These are phyloP conservation scores for Venustampulla echinocandica DNA, from an alignment of 495 filamentous ascomycete species.

Conservation along the genomic window DNA sequence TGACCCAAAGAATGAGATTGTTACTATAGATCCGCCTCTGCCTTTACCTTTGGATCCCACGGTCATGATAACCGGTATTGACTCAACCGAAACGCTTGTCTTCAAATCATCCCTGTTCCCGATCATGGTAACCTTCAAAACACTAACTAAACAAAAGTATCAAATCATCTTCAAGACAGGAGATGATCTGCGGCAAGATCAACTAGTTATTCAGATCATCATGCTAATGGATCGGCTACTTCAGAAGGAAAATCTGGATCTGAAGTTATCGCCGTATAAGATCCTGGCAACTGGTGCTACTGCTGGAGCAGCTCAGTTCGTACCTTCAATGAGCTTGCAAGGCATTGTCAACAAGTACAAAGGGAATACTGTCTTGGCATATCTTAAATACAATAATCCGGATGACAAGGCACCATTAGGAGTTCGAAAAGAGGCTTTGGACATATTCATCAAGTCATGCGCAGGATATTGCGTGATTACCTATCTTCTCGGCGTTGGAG, in stretches of 20 bases:
- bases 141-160: slow-evolving; percentile 64
- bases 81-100: slow-evolving; percentile 78
- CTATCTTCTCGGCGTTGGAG: slow-evolving; percentile 95
- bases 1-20: slow-evolving; percentile 82
- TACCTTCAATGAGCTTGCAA: slow-evolving; percentile 76
- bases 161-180: slow-evolving; percentile 95
- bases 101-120: slow-evolving; percentile 93
- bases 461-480: slow-evolving; percentile 99
- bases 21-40: slow-evolving; percentile 74
- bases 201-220: slow-evolving; percentile 97
- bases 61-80: slow-evolving; percentile 65
- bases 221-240: slow-evolving; percentile 95
- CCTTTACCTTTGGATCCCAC: slow-evolving; percentile 85
- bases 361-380: slow-evolving; percentile 63
- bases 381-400: slow-evolving; percentile 83
- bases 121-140: slow-evolving; percentile 85
- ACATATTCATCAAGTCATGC: slow-evolving; percentile 92
- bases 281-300: slow-evolving; percentile 87
- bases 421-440: slow-evolving; percentile 85
- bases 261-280: slow-evolving; percentile 91
- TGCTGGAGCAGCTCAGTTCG: slow-evolving; percentile 86
- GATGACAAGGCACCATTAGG: slow-evolving; percentile 75
- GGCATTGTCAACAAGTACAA: slow-evolving; percentile 73
- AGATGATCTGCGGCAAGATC: slow-evolving; percentile 94
- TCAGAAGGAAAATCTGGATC: slow-evolving; percentile 91